phyloP scores from a whole-genome alignment of 2,329 filamentous ascomycete genomes.

The Pseudogymnoascus sp. region DNA sequence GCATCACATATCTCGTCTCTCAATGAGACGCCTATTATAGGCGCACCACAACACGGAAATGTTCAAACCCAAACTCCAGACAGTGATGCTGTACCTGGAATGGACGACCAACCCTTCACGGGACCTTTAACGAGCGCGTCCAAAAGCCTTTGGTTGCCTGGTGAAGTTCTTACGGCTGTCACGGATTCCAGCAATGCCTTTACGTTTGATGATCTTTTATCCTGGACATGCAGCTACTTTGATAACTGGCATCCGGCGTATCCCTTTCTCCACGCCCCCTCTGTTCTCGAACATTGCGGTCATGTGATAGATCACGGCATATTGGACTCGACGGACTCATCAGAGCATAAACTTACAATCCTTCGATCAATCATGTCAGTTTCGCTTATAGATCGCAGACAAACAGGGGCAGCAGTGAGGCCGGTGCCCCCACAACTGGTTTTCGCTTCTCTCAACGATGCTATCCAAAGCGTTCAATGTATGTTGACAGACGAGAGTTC shows the following conservation, averaged over 20 bases:
- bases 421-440: slow-evolving; percentile 35
- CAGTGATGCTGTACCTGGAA: slow-evolving; percentile 6
- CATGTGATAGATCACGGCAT: slow-evolving; percentile 28
- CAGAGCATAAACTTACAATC: slow-evolving; percentile 32
- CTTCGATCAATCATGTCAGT: slow-evolving; percentile 43
- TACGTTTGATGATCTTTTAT: slow-evolving; percentile 38
- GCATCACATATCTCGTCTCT: background rate
- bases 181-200: background rate
- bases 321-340: slow-evolving; percentile 12
- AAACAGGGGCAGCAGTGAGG: slow-evolving; percentile 20
- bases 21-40: background rate
- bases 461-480: slow-evolving; percentile 39
- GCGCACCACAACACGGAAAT: background rate
- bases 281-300: slow-evolving; percentile 39
- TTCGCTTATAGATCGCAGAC: slow-evolving; percentile 42
- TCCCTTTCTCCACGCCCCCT: slow-evolving; percentile 45
- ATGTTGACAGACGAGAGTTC: slow-evolving; percentile 39
- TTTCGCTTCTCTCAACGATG: slow-evolving; percentile 39
- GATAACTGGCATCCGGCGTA: slow-evolving; percentile 49
- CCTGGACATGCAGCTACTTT: slow-evolving; percentile 45
- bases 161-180: background rate
- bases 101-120: background rate
- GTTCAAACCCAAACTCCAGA: slow-evolving; percentile 12
- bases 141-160: slow-evolving; percentile 12
- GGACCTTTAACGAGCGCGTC: background rate